Percentiles rank a stretch among this genome's conserved stretches.
Evolutionary conservation across 164 flowering plant species (phyloP).

Genomic region (Brasenia schreberi): DNA sequence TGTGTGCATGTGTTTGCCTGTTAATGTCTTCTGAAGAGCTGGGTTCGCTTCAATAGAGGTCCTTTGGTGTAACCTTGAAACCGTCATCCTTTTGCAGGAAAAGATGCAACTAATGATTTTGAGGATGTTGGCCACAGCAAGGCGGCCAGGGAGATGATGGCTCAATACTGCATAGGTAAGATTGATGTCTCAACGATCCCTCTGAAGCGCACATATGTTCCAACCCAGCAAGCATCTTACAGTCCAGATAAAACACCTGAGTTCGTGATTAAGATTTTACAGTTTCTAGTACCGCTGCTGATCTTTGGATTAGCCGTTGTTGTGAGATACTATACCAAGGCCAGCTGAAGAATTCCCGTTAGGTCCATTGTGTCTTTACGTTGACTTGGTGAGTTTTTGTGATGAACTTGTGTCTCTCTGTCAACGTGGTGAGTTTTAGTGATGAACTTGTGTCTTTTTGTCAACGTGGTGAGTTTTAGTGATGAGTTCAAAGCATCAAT

Average conservation of each 20-base stretch:
- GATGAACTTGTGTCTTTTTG: too few species aligned
- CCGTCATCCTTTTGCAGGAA: conserved; percentile 32
- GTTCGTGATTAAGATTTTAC: conserved; percentile 58
- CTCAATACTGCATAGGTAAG: conserved; percentile 60
- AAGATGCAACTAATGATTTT: conserved; percentile 87
- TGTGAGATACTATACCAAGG: conserved; percentile 57
- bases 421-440: neutral
- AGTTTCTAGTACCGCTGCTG: conserved; percentile 70
- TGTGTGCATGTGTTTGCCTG: too few species aligned
- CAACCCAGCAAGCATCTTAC: conserved; percentile 29
- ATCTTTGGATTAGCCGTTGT: conserved; percentile 76
- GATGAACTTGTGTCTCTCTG: neutral
- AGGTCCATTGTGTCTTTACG: neutral
- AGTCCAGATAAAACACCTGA: conserved; percentile 46
- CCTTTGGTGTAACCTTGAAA: too few species aligned
- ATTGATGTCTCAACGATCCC: conserved; percentile 64
- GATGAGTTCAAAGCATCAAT: neutral
- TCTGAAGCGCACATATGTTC: conserved; percentile 24
- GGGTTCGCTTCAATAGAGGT: too few species aligned
- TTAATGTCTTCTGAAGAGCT: too few species aligned
- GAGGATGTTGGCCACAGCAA: conserved; percentile 94
- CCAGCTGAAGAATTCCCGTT: conserved; percentile 17
- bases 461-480: too few species aligned
- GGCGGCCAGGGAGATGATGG: conserved; percentile 67
- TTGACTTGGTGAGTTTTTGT: neutral